phyloP scores from a whole-genome alignment of 768 basidiomycete species.

The Auricularia auricula-judae region DNA sequence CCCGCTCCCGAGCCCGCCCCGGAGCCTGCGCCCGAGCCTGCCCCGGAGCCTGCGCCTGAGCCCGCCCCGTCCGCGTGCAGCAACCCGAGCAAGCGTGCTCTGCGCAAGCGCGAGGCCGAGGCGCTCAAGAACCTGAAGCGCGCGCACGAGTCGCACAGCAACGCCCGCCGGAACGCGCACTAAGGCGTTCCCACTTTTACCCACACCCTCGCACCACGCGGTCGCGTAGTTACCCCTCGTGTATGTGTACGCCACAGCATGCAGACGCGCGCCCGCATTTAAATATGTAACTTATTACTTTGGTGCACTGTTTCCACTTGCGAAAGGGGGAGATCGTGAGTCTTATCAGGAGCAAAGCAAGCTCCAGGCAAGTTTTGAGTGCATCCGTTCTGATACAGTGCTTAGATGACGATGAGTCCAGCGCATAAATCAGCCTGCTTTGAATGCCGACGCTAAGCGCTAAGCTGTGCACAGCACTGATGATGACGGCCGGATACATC shows the following conservation, averaged over 20 bases:
- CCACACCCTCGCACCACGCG: background rate
- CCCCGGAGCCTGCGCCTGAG: background rate
- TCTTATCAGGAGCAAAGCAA: too few species aligned
- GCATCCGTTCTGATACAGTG: too few species aligned
- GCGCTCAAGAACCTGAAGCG: background rate
- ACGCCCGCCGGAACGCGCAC: background rate
- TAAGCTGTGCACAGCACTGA: too few species aligned
- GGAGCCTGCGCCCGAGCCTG: too few species aligned
- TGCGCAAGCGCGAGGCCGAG: conserved; percentile 11
- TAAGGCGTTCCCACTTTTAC: background rate
- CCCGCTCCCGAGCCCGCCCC: too few species aligned
- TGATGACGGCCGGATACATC: too few species aligned
- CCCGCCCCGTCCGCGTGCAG: background rate
- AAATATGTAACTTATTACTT: background rate
- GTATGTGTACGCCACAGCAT: background rate
- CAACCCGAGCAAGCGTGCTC: conserved; percentile 15
- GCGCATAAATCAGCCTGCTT: too few species aligned
- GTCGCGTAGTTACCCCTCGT: background rate
- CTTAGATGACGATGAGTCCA: too few species aligned
- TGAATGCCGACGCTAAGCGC: too few species aligned
- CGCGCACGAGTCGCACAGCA: background rate
- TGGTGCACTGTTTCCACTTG: too few species aligned
- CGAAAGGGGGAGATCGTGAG: too few species aligned
- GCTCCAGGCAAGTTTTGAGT: too few species aligned
- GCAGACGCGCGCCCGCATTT: background rate